Percentiles rank a stretch among this genome's conserved stretches.
Evolutionary conservation across 768 basidiomycete genomes (phyloP).

Genomic region (Mycena olivaceomarginata): DNA sequence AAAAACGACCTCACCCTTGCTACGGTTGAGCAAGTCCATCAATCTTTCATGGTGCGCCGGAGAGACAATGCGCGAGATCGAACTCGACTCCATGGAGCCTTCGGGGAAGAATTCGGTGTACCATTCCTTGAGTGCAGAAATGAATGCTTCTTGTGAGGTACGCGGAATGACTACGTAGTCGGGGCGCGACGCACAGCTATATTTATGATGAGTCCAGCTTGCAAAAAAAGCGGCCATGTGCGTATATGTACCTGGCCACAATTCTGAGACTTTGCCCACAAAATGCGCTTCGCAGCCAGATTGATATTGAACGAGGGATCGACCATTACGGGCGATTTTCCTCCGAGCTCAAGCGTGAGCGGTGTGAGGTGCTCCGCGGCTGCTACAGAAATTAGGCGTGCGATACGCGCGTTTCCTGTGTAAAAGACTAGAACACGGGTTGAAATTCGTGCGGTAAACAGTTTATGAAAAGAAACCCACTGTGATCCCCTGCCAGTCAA

Average conservation of each 20-base stretch:
- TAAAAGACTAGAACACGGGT: constrained; percentile 10
- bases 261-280: constrained; percentile 82
- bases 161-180: constrained; percentile 66
- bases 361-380: constrained; percentile 60
- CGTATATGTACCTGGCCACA: constrained; percentile 71
- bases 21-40: constrained; percentile 68
- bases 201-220: too few relatives aligned
- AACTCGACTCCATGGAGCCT: constrained; percentile 65
- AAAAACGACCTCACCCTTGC: constrained; percentile 73
- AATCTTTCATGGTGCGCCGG: constrained; percentile 74
- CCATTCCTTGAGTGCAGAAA: constrained; percentile 64
- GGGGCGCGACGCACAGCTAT: constrained; percentile 70
- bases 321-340: constrained; percentile 69
- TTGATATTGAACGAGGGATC: constrained; percentile 64
- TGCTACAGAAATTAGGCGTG: constrained; percentile 55
- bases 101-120: constrained; percentile 72
- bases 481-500: constrained; percentile 29
- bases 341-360: constrained; percentile 58
- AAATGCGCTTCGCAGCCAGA: constrained; percentile 76
- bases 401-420: constrained; percentile 51
- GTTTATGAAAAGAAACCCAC: constrained; percentile 41
- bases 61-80: constrained; percentile 73
- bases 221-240: too few relatives aligned
- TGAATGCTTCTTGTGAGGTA: constrained; percentile 66
- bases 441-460: not conserved